Conservation (phyloP, 2,329 filamentous ascomycete genomes). For the Diplodia scrobiculata region DNA sequence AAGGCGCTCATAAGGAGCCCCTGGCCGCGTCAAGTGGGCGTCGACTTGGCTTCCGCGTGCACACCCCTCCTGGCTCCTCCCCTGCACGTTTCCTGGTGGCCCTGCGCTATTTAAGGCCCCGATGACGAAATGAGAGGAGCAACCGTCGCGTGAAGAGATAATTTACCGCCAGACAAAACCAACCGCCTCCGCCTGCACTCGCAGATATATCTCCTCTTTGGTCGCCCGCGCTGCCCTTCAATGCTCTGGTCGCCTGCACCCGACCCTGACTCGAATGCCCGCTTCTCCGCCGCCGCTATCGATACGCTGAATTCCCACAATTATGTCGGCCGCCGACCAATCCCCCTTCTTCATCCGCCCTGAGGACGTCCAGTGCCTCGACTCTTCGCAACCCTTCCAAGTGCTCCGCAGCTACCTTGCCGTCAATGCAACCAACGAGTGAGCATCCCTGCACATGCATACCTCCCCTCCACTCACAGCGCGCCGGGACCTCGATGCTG, state of each 20-base stretch:
- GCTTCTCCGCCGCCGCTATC: constrained; percentile 1
- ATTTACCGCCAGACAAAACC: constrained; percentile 25
- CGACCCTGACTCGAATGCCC: constrained; percentile 21
- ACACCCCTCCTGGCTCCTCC: constrained; percentile 12
- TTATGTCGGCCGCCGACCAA: constrained; percentile 1
- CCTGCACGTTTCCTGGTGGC: constrained; percentile 23
- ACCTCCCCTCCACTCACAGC: constrained; percentile 34
- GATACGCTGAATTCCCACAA: constrained; percentile 15
- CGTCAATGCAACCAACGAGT: constrained; percentile 45
- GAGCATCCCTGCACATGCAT: not conserved
- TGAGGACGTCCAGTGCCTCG: constrained; percentile 47
- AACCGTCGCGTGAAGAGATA: constrained; percentile 23
- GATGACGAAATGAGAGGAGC: constrained; percentile 29
- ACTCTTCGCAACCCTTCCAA: constrained; percentile 48
- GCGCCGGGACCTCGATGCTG: constrained; percentile 34
- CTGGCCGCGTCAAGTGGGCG: not conserved
- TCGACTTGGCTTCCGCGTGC: constrained; percentile 8
- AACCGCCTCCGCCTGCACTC: not conserved
- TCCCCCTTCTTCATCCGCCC: constrained; percentile 50
- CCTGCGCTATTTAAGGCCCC: constrained; percentile 27
- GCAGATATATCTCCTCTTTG: constrained; percentile 8
- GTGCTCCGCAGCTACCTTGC: constrained; percentile 50
- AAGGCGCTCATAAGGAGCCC: constrained; percentile 13
- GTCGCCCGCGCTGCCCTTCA: not conserved
- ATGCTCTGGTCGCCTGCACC: constrained; percentile 18